These are phyloP conservation scores for Globisporangium takayamanum DNA, from an alignment of 352 stramenopile species.

Conservation along the genomic window DNA sequence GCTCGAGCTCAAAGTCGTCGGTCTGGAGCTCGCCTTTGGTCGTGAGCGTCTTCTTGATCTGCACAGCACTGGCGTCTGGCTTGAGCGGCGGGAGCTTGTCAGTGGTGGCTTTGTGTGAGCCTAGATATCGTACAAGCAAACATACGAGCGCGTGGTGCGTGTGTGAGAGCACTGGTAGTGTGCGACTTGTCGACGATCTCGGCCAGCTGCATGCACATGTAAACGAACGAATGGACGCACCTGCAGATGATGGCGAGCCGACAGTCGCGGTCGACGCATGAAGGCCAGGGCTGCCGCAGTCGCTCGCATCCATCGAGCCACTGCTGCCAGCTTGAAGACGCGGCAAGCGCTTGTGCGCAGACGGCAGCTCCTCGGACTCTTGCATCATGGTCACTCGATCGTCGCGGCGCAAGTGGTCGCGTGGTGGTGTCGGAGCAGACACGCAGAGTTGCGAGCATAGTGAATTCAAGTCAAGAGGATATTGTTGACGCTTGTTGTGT, in stretches of 20 bases:
- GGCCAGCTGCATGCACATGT: too few species aligned
- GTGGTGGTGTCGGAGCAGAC: too few species aligned
- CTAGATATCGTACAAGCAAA: too few species aligned
- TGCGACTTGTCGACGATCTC: background rate
- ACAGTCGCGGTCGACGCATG: background rate
- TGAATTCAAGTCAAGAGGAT: too few species aligned
- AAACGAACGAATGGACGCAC: too few species aligned
- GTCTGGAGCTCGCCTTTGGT: background rate
- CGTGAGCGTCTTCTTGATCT: slow-evolving; percentile 11
- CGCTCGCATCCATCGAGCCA: background rate
- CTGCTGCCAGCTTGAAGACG: slow-evolving; percentile 3
- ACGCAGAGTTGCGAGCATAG: too few species aligned
- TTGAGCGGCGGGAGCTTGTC: too few species aligned
- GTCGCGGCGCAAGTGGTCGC: too few species aligned
- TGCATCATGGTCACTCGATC: slow-evolving; percentile 15
- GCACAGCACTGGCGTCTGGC: background rate
- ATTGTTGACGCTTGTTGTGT: too few species aligned
- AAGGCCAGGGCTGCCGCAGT: background rate
- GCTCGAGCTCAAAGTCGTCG: slow-evolving; percentile 5
- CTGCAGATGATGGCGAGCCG: background rate
- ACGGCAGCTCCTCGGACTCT: slow-evolving; percentile 15
- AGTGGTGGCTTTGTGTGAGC: background rate
- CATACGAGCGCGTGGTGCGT: too few species aligned
- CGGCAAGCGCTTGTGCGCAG: slow-evolving; percentile 20
- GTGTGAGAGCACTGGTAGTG: too few species aligned